Percentiles rank a stretch among this genome's conserved stretches.
Conservation (phyloP, 1,139 yeast genomes). For the Meyerozyma carpophila region DNA sequence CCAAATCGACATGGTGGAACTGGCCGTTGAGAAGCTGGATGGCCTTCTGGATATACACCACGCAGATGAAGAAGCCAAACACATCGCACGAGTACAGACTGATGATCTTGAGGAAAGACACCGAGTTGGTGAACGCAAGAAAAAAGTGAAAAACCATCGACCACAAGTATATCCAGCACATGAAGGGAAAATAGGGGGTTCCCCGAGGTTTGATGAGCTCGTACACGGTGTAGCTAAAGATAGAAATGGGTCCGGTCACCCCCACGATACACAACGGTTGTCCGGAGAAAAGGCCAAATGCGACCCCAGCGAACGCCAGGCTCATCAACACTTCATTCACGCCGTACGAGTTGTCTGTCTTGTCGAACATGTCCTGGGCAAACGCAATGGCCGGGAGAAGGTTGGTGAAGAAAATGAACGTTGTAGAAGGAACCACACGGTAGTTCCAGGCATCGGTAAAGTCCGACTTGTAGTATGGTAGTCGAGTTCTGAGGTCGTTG, state of each 20-base stretch:
- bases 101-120: conserved; percentile 64
- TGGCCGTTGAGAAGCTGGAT: conserved; percentile 74
- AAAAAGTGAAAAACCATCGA: conserved; percentile 74
- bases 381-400: conserved; percentile 91
- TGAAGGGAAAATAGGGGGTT: conserved; percentile 79
- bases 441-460: conserved; percentile 82
- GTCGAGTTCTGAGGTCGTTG: conserved; percentile 48
- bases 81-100: conserved; percentile 87
- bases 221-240: conserved; percentile 88
- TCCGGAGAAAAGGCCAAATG: conserved; percentile 81
- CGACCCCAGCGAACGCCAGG: conserved; percentile 83
- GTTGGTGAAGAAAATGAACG: conserved; percentile 83
- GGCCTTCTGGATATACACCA: conserved; percentile 90
- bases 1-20: conserved; percentile 41
- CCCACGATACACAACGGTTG: conserved; percentile 97
- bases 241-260: conserved; percentile 91
- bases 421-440: conserved; percentile 81
- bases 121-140: conserved; percentile 67
- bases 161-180: conserved; percentile 97
- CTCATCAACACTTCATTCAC: conserved; percentile 83
- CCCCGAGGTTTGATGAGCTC: conserved; percentile 63
- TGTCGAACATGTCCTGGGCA: conserved; percentile 95
- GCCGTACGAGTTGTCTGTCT: conserved; percentile 82
- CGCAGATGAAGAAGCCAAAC: conserved; percentile 86
- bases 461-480: conserved; percentile 71